Base-by-base conservation (phyloP, 2,329 filamentous ascomycete species). In the Peltaster fructicola region DNA sequence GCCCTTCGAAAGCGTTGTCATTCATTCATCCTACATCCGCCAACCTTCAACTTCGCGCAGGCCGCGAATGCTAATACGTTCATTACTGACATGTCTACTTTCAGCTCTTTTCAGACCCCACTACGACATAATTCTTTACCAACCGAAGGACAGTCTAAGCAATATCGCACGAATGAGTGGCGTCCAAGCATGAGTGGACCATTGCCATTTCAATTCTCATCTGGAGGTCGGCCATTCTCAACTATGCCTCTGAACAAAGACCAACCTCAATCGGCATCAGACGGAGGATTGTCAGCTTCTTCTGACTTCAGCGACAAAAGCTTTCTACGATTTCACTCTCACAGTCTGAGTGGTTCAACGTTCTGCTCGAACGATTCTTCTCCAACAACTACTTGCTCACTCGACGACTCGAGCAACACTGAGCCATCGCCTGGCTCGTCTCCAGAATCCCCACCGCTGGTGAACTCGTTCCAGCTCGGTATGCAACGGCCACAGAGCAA, bases 301-400 rank as follows among this genome's bases (percentile, higher is more conserved):
- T 27, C 32, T 14, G 36, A 38, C 7, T 41, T 40, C 27, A 19
- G 29, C 12, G 40, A 43, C 13, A 37, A 39, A 13, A 25, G 36
- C 8, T 39, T 40, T 21, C 34, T 34, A 14, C 40, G 36, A 27
- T 45, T 40, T 23, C 77, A 81, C 52, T 70, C 73, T 43, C 75
- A 79, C 47, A 65, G 71, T 46, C 68, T 79, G 45, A 81, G 75
- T 54, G 74, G 69, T n/a, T 84, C 74, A 6, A 65, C 65, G 27
- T 79, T 77, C 9, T 80, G 79, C 35, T 95, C 88, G 2, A 79
- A 79, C 20, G 84, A 92, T 44, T 92, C 85, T 12, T 95, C 85
- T 6, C 88, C 88, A 2, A 95, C 85, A 6, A 93, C 84, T 3
- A 92, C 85, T 2, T 68, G 88, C 24, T 92, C 82, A 5, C 80